phyloP scores from a whole-genome alignment of 2,329 filamentous ascomycete species.

The Penicillium sp. region DNA sequence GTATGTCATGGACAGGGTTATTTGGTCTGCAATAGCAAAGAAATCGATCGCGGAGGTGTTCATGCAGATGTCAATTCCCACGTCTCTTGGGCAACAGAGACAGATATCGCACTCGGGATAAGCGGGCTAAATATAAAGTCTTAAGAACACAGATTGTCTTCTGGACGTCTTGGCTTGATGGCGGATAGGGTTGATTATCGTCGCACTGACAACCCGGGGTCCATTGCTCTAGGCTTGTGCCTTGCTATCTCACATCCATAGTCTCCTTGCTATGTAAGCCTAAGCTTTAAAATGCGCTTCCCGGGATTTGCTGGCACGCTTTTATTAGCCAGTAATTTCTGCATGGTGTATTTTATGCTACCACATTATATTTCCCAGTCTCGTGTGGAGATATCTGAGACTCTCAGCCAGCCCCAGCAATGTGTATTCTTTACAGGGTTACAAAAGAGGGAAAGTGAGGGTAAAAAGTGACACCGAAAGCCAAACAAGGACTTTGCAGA shows the following conservation, averaged over 20 bases:
- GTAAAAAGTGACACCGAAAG: neutral
- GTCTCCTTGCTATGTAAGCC: neutral
- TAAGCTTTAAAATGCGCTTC: neutral
- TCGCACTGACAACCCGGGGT: conserved; percentile 18
- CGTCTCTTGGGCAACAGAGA: neutral
- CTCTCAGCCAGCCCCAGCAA: neutral
- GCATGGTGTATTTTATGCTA: neutral
- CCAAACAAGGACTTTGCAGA: too few species aligned
- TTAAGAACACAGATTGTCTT: neutral
- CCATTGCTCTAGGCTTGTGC: conserved; percentile 3
- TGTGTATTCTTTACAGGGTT: too few species aligned
- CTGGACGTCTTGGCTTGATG: neutral
- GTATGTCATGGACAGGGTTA: neutral
- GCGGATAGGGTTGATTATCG: conserved; percentile 4
- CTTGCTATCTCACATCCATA: neutral
- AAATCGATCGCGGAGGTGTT: neutral
- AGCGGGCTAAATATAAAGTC: neutral
- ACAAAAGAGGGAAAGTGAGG: neutral
- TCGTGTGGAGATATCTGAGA: neutral
- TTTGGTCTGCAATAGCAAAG: neutral
- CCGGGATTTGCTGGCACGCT: neutral
- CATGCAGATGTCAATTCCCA: neutral
- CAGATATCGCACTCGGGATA: neutral
- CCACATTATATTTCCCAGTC: too few species aligned
- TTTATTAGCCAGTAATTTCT: neutral